Percentiles rank a stretch among this genome's conserved stretches.
Evolutionary conservation across 768 basidiomycete genomes (phyloP).

Genomic region (Rhodotorula diobovata): DNA sequence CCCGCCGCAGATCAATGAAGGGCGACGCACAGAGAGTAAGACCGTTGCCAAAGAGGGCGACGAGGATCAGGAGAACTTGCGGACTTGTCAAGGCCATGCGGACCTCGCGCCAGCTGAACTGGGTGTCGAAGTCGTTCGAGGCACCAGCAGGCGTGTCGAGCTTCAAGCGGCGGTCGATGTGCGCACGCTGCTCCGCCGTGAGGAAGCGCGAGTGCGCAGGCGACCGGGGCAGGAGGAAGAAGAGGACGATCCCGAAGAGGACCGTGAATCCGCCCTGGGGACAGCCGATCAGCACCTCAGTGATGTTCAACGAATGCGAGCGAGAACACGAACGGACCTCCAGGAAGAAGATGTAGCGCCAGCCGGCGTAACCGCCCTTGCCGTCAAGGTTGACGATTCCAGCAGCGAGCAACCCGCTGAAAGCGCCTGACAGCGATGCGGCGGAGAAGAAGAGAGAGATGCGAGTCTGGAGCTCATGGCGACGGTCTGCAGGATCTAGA

Average conservation of each 20-base stretch:
- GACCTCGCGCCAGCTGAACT: constrained; percentile 61
- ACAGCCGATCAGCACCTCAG: constrained; percentile 42
- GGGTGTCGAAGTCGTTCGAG: constrained; percentile 44
- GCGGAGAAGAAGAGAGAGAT: constrained; percentile 45
- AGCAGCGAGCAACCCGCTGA: constrained; percentile 45
- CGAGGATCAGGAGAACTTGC: constrained; percentile 56
- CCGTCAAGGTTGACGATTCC: constrained; percentile 45
- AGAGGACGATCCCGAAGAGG: constrained; percentile 56
- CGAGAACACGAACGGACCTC: too few relatives aligned
- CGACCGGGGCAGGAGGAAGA: constrained; percentile 54
- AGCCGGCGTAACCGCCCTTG: constrained; percentile 46
- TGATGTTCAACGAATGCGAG: too few relatives aligned
- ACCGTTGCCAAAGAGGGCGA: constrained; percentile 67
- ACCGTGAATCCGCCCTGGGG: constrained; percentile 62
- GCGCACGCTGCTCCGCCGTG: constrained; percentile 47
- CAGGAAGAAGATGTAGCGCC: constrained; percentile 19
- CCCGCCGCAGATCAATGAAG: background rate
- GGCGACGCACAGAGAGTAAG: constrained; percentile 50
- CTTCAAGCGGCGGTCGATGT: constrained; percentile 37
- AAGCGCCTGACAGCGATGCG: constrained; percentile 42
- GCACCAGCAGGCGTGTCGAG: constrained; percentile 31
- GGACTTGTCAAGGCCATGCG: constrained; percentile 53
- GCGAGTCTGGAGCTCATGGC: constrained; percentile 43
- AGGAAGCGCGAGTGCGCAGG: constrained; percentile 56
- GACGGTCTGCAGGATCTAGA: constrained; percentile 18